Evolutionary conservation across 495 filamentous ascomycete genomes (phyloP), one percentile per base, ranked within the genome.

Genomic region (Talaromyces wortmannii): DNA sequence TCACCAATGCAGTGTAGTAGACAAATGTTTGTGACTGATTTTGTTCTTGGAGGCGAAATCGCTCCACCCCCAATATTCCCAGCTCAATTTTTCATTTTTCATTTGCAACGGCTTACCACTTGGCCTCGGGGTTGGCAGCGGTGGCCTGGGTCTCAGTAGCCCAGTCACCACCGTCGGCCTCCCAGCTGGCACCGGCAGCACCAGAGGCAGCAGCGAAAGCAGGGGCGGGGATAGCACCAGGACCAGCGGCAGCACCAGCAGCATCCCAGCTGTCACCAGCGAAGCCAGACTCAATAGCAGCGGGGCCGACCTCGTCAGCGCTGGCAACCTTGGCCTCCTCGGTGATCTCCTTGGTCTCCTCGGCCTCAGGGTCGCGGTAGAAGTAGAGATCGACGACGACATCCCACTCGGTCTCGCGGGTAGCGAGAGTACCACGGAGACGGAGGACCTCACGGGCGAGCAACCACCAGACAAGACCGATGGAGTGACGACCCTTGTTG

Each of bases 371-470:
- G 74, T 98, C 94, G 74, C 94, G 95, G 88, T 98, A 98, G 85
- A 98, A 98, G 90, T 98, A 98, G 63, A 98, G 84, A 86, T 98
- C 94, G 63, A 92, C 88, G 88, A 97, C 97, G 73, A 92, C 86
- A 67, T 98, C 94, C 94, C 94, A 98, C 73, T 95, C 89, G 50
- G 85, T 85, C 72, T 97, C 95, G 63, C 94, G 90, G 79, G 82
- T 88, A 64, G 90, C 87, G 63, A 98, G 87, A 61, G 91, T 97
- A 62, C 95, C 94, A 66, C 94, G 90, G 64, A 98, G 89, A 75
- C 94, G 90, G 74, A 97, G 92, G 68, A 98, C 91, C 85, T 98
- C 94, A 82, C 94, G 94, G 68, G 94, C 91, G 61, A 98, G 82
- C 88, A 98, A 89, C 94, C 94, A 98, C 94, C 94, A 98, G 82